Percentiles rank a stretch among this genome's conserved stretches.
Conservation (phyloP, 805 yeast genomes). For the Torulaspora delbrueckii region DNA sequence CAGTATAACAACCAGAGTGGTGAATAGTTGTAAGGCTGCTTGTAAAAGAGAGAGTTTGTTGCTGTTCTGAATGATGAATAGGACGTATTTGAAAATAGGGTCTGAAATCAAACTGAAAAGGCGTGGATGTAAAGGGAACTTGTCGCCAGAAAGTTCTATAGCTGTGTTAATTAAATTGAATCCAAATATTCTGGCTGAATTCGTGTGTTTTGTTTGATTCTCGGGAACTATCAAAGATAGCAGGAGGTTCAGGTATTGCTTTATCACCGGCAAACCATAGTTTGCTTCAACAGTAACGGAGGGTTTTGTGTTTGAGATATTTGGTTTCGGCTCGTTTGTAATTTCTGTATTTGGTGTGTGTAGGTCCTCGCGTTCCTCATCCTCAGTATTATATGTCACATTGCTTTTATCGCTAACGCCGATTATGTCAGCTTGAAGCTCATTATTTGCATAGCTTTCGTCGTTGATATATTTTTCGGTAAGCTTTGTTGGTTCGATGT, state of each 20-base stretch:
- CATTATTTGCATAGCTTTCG: conserved; percentile 44
- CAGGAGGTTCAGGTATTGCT: conserved; percentile 70
- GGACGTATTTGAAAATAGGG: conserved; percentile 77
- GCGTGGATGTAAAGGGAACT: conserved; percentile 55
- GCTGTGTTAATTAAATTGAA: conserved; percentile 69
- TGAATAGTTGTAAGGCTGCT: conserved; percentile 68
- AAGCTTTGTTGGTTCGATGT: conserved; percentile 45
- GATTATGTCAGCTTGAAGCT: conserved; percentile 49
- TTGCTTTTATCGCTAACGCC: conserved; percentile 33
- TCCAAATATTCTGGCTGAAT: conserved; percentile 80
- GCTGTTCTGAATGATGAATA: conserved; percentile 66
- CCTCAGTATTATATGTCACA: neutral
- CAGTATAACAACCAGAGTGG: conserved; percentile 63
- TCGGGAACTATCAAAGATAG: conserved; percentile 78
- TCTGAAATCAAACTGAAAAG: conserved; percentile 67
- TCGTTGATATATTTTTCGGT: conserved; percentile 41
- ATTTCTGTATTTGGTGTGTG: neutral
- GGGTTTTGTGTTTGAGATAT: conserved; percentile 13
- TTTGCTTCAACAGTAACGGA: conserved; percentile 34
- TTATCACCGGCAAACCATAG: conserved; percentile 69
- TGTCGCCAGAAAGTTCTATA: conserved; percentile 72
- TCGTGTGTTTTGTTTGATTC: conserved; percentile 79
- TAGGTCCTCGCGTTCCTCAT: conserved; percentile 1
- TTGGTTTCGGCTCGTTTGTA: neutral
- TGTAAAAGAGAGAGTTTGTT: conserved; percentile 71